A percentile compares a stretch with the other conserved stretches of the same genome.
Evolutionary conservation across 1,139 yeast genomes (phyloP).

Genomic region (Blastobotrys petasosporus): DNA sequence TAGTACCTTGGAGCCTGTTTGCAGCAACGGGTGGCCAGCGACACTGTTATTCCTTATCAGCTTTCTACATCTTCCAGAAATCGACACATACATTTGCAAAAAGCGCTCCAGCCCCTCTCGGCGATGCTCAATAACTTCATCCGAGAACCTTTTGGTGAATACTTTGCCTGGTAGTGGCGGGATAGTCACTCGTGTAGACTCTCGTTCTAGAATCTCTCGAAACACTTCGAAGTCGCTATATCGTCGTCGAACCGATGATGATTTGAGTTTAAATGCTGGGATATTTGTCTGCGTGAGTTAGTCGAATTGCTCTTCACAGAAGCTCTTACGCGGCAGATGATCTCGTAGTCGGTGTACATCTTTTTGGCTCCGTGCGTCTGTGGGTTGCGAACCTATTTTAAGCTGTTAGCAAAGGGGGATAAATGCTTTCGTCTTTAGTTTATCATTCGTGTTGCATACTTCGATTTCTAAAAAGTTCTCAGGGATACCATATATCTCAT

Average conservation of each 20-base stretch:
- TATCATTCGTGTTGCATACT: slow-evolving; percentile 35
- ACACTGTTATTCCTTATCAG: slow-evolving; percentile 38
- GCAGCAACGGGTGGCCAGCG: slow-evolving; percentile 90
- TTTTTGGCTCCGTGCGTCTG: slow-evolving; percentile 69
- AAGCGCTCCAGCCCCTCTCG: slow-evolving; percentile 81
- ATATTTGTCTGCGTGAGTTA: slow-evolving; percentile 40
- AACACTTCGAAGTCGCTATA: slow-evolving; percentile 87
- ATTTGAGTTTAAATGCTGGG: slow-evolving; percentile 71
- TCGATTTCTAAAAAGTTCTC: slow-evolving; percentile 92
- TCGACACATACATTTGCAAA: slow-evolving; percentile 42
- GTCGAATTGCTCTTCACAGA: neutral
- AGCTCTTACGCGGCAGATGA: slow-evolving; percentile 57
- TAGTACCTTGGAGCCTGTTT: slow-evolving; percentile 79
- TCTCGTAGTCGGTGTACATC: slow-evolving; percentile 86
- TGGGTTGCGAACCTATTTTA: slow-evolving; percentile 54
- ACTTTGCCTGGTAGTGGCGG: slow-evolving; percentile 89
- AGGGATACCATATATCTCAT: slow-evolving; percentile 87
- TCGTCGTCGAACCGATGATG: slow-evolving; percentile 71
- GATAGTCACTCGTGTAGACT: slow-evolving; percentile 68
- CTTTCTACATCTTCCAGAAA: neutral
- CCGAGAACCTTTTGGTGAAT: slow-evolving; percentile 66
- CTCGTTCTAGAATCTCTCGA: slow-evolving; percentile 67
- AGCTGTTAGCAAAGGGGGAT: slow-evolving; percentile 1
- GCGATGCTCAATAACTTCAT: slow-evolving; percentile 77
- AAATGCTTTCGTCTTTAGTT: neutral